Evolutionary conservation across 1,139 yeast genomes (phyloP), one percentile per base, ranked within the genome.

Genomic region (Suhomyces kunorum): DNA sequence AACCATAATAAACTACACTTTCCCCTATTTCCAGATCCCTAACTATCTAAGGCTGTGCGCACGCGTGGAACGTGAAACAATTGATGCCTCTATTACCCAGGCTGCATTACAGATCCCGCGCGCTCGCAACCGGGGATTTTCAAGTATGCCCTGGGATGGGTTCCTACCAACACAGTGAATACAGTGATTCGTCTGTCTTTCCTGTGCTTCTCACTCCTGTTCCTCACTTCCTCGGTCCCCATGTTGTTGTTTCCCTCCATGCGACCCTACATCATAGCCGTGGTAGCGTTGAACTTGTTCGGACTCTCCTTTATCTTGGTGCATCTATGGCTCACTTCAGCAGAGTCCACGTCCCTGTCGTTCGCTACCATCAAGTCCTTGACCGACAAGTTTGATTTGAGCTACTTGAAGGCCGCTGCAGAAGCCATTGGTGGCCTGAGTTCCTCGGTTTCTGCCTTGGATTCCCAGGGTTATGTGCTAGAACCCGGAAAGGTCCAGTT

Each of bases 401-500:
- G 38, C 8, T 49, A 46, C 31, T 39, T 47, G 34, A 35, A 25
- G 6, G 30, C 23, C 7, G 18, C n/a, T 19, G 12, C 26, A 9
- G 15, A 9, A 5, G 27, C 27, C 14, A 20, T 38, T 13, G 44
- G 41, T 2, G n/a, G 19, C n/a, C 24, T 32, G 12, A 9, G n/a
- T 8, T 6, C 13, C n/a, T 8, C 25, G 12, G 19, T 9, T 11
- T 12, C 9, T 12, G 18, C 28, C 11, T 9, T 22, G 8, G 40
- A 41, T 13, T 18, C 25, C 19, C 9, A 28, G 19, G 59, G 59
- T 4, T 44, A 39, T 18, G 34, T 15, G 2, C 37, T 57, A n/a
- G 40, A 40, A 26, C 49, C 46, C 8, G 47, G 48, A n/a, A 56
- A 66, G 38, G 76, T 70, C n/a, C 44, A 58, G 33, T 65, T 72